Base-by-base conservation (phyloP, 2,329 filamentous ascomycete species). In the Boeremia exigua region DNA sequence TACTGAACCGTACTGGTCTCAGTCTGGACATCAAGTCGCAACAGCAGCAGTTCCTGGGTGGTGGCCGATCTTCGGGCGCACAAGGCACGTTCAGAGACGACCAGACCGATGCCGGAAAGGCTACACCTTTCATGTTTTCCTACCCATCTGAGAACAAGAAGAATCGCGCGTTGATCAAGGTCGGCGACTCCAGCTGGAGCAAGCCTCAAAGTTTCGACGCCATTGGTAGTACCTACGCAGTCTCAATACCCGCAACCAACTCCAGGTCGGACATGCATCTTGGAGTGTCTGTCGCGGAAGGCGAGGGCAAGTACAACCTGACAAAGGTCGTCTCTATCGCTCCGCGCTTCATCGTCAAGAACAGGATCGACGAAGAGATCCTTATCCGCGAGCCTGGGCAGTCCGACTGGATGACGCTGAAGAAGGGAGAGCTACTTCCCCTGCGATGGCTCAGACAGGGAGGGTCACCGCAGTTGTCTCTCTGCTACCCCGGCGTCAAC, bases 161-260 rank as follows among this genome's bases (percentile, higher is more conserved):
- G 66, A 99, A 99, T 74, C 87, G 95, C 62, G 92, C 92, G 6
- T 80, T 96, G 39, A 80, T 99, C 56, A 96, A 91, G 77, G 86
- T 97, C 36, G 92, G 90, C 5, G 90, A 96, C 50, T 97, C 95
- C 0, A 86, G 88, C 57, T 99, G 95, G 96, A 98, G 95, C 78
- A 96, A 95, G 72, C 92, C 94, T 0, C 94, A 98, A 73, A 97
- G 92, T 82, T 96, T 99, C 67, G 96, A 99, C 71, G 95, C 95
- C 17, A 95, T 99, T 61, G 95, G 95, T 29, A 98, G 94, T 68
- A 92, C 89, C 0, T 89, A 92, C 14, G 93, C 97, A 66, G 90
- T 96, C 32, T 85, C 95, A 30, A 82, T 99, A 30, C 89, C 90
- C 45, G 91, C 92, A 0, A 78, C 84, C 2, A 84, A 83, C 37